These are phyloP conservation scores for Arthroderma sp. DNA, from an alignment of 2,329 filamentous ascomycete genomes.

Conservation along the genomic window DNA sequence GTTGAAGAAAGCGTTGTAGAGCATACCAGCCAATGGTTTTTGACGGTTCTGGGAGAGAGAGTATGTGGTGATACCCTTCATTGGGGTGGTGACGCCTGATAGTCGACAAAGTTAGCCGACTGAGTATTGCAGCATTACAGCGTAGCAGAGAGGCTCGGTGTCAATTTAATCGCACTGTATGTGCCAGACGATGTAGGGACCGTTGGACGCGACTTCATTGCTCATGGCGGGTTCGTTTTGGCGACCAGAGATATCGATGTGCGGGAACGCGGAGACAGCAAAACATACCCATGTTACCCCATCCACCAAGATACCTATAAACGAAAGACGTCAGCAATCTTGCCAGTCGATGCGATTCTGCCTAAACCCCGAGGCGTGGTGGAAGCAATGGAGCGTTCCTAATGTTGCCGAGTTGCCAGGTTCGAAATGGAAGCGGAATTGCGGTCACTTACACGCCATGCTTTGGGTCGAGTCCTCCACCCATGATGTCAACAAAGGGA, in stretches of 20 bases:
- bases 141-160: neutral
- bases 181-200: neutral
- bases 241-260: too few relatives aligned
- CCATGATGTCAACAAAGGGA: constrained; percentile 21
- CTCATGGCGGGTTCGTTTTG: neutral
- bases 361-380: neutral
- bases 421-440: neutral
- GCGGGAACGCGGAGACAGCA: neutral
- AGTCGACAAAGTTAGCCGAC: neutral
- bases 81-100: constrained; percentile 19
- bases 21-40: constrained; percentile 66
- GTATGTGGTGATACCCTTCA: constrained; percentile 57
- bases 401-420: neutral
- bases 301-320: constrained; percentile 58
- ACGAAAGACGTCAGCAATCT: neutral
- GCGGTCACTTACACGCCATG: constrained; percentile 32
- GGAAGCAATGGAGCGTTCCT: neutral
- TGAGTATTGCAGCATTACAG: neutral
- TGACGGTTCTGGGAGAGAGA: constrained; percentile 77
- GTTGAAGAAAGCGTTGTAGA: constrained; percentile 86
- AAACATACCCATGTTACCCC: constrained; percentile 63
- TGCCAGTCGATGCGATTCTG: neutral
- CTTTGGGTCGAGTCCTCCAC: constrained; percentile 30
- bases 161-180: neutral
- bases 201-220: neutral